A percentile compares a stretch with the other conserved stretches of the same genome.
Evolutionary conservation across 148 eudicot species (phyloP).

Genomic region (Cornus kousa): DNA sequence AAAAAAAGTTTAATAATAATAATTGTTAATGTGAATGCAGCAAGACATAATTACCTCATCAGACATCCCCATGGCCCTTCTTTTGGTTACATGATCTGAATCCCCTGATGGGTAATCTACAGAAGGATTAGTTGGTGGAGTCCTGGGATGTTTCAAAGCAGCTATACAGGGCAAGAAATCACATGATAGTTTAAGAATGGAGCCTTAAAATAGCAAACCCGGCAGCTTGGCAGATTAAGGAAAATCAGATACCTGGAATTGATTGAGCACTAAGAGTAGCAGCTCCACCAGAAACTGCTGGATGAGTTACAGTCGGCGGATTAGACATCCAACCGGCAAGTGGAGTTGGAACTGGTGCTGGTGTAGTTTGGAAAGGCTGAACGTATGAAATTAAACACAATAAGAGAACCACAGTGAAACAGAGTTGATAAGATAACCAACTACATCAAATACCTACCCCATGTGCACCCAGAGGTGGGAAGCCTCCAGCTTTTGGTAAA

Average conservation of each 20-base stretch:
- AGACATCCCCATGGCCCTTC: conserved; percentile 64
- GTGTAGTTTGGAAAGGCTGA: conserved; percentile 83
- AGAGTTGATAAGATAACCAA: background rate
- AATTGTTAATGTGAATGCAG: background rate
- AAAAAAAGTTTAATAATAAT: too few relatives aligned
- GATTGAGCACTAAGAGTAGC: conserved; percentile 80
- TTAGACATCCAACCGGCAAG: conserved; percentile 99
- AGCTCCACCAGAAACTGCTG: conserved; percentile 78
- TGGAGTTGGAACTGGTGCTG: conserved; percentile 58
- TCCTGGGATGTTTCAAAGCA: conserved; percentile 83
- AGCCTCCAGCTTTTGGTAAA: conserved; percentile 77
- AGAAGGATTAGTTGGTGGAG: conserved; percentile 75
- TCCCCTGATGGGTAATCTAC: conserved; percentile 79
- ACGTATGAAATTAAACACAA: conserved; percentile 12
- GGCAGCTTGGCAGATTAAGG: background rate
- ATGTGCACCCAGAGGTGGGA: conserved; percentile 89
- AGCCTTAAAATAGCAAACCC: background rate
- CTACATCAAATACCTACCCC: conserved; percentile 46
- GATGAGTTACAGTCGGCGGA: conserved; percentile 63
- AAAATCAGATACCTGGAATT: conserved; percentile 47
- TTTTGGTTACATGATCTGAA: conserved; percentile 74
- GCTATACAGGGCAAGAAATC: conserved; percentile 38
- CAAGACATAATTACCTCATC: conserved; percentile 60
- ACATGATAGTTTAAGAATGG: background rate
- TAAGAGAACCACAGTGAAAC: conserved; percentile 15